These are phyloP conservation scores for Cladosporium sp. DNA, from an alignment of 2,329 filamentous ascomycete genomes.

Conservation along the genomic window DNA sequence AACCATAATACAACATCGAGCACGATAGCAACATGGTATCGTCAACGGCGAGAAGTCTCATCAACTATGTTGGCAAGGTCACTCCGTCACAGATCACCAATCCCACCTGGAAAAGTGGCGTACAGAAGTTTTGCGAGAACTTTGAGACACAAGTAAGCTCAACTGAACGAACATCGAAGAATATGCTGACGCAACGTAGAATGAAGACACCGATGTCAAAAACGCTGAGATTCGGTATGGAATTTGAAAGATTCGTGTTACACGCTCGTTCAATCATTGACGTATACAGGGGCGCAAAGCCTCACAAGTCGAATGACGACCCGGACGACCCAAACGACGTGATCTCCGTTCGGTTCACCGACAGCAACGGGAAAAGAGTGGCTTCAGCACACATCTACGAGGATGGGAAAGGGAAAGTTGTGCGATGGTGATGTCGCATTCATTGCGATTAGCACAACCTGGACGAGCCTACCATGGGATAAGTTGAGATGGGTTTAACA, in stretches of 20 bases:
- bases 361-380: constrained; percentile 3
- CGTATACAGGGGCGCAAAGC: neutral
- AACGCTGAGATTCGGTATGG: neutral
- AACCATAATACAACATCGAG: too few relatives aligned
- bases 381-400: constrained; percentile 8
- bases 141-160: neutral
- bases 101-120: neutral
- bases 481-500: too few relatives aligned
- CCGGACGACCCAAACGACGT: constrained; percentile 8
- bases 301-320: too few relatives aligned
- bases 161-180: too few relatives aligned
- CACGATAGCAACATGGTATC: neutral
- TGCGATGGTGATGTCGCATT: constrained; percentile 1
- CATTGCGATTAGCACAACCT: too few relatives aligned
- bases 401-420: neutral
- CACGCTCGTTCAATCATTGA: too few relatives aligned
- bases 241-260: neutral
- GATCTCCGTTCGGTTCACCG: constrained; percentile 6
- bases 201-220: neutral
- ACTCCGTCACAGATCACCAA: neutral
- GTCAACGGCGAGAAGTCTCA: neutral
- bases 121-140: neutral
- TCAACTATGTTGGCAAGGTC: neutral
- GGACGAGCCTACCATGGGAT: too few relatives aligned
- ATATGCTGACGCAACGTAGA: too few relatives aligned